Evolutionary conservation across 345 rosid species (phyloP).

Genomic region (sweet orange (Citrus sinensis)): DVS_A1.0 CM039163.1:39905001-39905500

Average conservation of each 20-base stretch:
- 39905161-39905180: background rate
- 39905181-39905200: background rate
- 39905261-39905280: background rate
- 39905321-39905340: background rate
- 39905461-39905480: no score
- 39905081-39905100: background rate
- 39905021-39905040: background rate
- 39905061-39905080: background rate
- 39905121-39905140: background rate
- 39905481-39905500: no score
- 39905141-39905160: background rate
- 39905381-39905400: background rate
- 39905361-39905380: background rate
- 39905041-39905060: background rate
- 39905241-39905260: no score
- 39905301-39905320: background rate
- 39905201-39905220: background rate
- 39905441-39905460: no score
- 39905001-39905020: background rate
- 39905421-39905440: background rate
- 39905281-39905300: background rate
- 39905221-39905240: background rate
- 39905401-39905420: background rate
- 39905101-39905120: background rate
- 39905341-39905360: background rate